Evolutionary conservation across 306 rosid genomes (phyloP).

Genomic region (Glycine soja): DNA sequence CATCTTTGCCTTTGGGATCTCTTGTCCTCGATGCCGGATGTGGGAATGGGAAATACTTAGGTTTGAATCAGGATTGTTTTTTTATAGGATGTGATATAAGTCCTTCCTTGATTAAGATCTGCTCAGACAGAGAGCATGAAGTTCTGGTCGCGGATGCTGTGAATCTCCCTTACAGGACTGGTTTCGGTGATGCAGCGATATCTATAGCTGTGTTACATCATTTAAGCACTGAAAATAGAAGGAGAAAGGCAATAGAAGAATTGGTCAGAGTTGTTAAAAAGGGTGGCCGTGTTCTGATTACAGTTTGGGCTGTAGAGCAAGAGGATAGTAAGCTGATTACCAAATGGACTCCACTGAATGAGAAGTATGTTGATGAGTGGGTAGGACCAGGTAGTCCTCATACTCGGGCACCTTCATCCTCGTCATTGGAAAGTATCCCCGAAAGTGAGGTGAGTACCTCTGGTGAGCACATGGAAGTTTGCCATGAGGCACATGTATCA

Average conservation of each 20-base stretch:
- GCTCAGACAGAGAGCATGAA: slow-evolving; percentile 80
- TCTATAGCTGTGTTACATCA: slow-evolving; percentile 97
- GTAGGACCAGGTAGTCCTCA: slow-evolving; percentile 79
- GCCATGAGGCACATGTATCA: slow-evolving; percentile 26
- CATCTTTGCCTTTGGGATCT: slow-evolving; percentile 78
- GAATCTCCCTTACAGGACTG: slow-evolving; percentile 83
- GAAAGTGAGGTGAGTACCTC: slow-evolving; percentile 67
- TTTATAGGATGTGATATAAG: slow-evolving; percentile 92
- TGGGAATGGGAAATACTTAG: slow-evolving; percentile 92
- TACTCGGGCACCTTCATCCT: slow-evolving; percentile 57
- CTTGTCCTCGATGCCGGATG: slow-evolving; percentile 93
- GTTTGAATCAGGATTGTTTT: slow-evolving; percentile 66
- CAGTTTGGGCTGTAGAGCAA: slow-evolving; percentile 98
- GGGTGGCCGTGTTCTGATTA: slow-evolving; percentile 88
- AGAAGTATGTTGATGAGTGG: slow-evolving; percentile 89
- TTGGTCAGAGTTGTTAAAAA: slow-evolving; percentile 85
- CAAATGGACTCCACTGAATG: slow-evolving; percentile 87
- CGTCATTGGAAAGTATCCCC: slow-evolving; percentile 78
- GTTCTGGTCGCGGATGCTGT: slow-evolving; percentile 91
- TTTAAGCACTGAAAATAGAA: slow-evolving; percentile 81
- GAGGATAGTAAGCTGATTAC: slow-evolving; percentile 73
- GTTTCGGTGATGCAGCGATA: slow-evolving; percentile 90
- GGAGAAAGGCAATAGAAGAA: slow-evolving; percentile 88
- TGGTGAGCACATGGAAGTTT: slow-evolving; percentile 51
- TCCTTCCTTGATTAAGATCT: slow-evolving; percentile 76